These are phyloP conservation scores for Stropharia rugosoannulata DNA, from an alignment of 768 basidiomycete genomes.

Conservation along the genomic window DNA sequence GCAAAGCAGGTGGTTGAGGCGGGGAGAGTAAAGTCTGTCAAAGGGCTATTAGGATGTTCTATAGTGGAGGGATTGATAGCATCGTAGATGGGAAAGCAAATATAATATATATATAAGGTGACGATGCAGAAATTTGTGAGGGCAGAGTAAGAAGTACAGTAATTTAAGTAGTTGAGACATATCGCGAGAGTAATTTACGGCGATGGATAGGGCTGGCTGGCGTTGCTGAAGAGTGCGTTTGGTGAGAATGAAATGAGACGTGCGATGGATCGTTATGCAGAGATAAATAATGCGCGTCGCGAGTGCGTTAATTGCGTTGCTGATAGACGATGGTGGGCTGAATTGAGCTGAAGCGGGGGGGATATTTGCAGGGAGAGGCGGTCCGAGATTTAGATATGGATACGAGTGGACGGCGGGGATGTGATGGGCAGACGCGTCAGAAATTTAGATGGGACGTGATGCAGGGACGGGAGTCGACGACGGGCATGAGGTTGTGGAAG, in stretches of 20 bases:
- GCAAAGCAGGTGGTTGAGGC: not conserved
- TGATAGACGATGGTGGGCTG: conserved; percentile 6
- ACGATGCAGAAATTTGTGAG: conserved; percentile 11
- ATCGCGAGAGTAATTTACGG: too few species aligned
- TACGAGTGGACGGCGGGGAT: too few species aligned
- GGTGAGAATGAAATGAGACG: not conserved
- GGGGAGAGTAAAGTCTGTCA: not conserved
- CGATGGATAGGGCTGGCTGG: not conserved
- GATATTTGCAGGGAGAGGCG: conserved; percentile 7
- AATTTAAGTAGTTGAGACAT: conserved; percentile 7
- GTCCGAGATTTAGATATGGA: conserved; percentile 5
- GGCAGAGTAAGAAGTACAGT: conserved; percentile 18
- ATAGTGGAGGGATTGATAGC: conserved; percentile 7
- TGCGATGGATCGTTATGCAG: conserved; percentile 24
- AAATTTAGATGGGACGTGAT: conserved; percentile 26
- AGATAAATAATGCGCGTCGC: conserved; percentile 20
- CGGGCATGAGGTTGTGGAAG: conserved; percentile 65
- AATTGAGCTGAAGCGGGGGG: conserved; percentile 10
- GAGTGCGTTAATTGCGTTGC: conserved; percentile 16
- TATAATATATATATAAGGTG: conserved; percentile 13
- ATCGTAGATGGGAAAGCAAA: conserved; percentile 21
- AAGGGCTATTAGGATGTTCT: conserved; percentile 2
- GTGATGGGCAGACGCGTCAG: conserved; percentile 19
- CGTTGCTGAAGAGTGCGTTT: conserved; percentile 11
- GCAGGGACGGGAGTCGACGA: conserved; percentile 39